phyloP scores from a whole-genome alignment of 2,329 filamentous ascomycete species.

The Cercospora citrullina region DNA sequence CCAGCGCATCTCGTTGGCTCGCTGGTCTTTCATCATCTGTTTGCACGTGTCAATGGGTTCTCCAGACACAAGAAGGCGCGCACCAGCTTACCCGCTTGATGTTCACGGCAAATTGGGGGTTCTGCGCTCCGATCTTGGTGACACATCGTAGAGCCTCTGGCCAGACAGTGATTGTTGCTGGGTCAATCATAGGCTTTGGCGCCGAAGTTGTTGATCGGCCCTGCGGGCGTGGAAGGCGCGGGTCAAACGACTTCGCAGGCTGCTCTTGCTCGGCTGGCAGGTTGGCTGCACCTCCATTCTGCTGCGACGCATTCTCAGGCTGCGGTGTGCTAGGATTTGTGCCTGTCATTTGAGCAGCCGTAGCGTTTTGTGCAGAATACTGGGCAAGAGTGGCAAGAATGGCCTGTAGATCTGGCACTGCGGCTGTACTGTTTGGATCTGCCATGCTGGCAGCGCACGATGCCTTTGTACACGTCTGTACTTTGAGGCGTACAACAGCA shows the following conservation, averaged over 20 bases:
- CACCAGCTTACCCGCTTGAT: slow-evolving; percentile 43
- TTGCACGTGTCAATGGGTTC: slow-evolving; percentile 30
- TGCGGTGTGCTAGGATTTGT: slow-evolving; percentile 8
- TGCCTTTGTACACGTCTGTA: background rate
- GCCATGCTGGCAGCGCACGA: slow-evolving; percentile 2
- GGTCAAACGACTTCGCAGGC: slow-evolving; percentile 20
- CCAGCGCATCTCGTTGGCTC: slow-evolving; percentile 63
- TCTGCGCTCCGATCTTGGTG: slow-evolving; percentile 49
- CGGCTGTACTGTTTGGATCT: background rate
- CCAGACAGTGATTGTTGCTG: slow-evolving; percentile 52
- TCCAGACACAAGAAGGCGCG: background rate
- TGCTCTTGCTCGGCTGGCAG: background rate
- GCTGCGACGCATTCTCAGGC: background rate
- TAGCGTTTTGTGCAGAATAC: slow-evolving; percentile 19
- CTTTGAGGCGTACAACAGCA: background rate
- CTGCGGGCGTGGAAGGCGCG: slow-evolving; percentile 29
- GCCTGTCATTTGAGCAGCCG: background rate
- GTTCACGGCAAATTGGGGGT: slow-evolving; percentile 43
- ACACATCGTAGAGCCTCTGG: slow-evolving; percentile 49
- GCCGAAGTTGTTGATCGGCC: slow-evolving; percentile 25
- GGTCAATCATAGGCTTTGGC: slow-evolving; percentile 43
- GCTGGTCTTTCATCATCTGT: slow-evolving; percentile 63
- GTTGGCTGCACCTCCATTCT: background rate
- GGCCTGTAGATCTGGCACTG: slow-evolving; percentile 34
- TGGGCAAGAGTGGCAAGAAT: slow-evolving; percentile 40